Evolutionary conservation across 176 grass and related monocot species (phyloP), one percentile per base, ranked within the genome.

Genomic region (Zoysia japonica): DNA sequence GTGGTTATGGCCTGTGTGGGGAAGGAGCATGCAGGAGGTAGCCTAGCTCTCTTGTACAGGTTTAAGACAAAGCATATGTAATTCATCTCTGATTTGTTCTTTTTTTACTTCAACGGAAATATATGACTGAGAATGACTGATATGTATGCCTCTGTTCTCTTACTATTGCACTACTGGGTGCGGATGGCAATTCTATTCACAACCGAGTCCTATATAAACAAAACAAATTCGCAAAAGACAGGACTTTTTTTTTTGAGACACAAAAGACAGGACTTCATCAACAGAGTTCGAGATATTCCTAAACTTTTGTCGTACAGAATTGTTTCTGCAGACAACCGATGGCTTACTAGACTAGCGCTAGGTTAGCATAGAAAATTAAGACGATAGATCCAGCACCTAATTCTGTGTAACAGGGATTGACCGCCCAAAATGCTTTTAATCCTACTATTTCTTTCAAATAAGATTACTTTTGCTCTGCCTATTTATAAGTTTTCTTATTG

Each of bases 41-140:
- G 12, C 8, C 65, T 56, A 28, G 17, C 17, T 68, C 42, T 44
- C 6, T 55, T 67, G 63, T 79, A 79, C 64, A 79, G 65, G 55
- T 79, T 63, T 67, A 55, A 79, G 55, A 6, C 62, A 54, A 78
- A 78, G 8, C 28, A 28, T 17, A 44, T 67, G 76, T 67, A 44
- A 50, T 43, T 67, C 2, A 42, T 51, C 28, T 28, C 28, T 28
- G 28, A 28, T 28, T 28, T 28, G 28, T 28, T 28, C 28, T 28
- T 28, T 28, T 28, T 28, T 28, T 28, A 28, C 28, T 28, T 28
- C 28, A 28, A 28, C 28, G 28, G 28, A 28, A 28, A 28, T 28
- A 28, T 28, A 28, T 28, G 28, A 28, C 28, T 28, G 28, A 28
- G 28, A 0, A 28, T 28, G 28, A 28, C 28, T 28, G 0, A 28